Evolutionary conservation across 1,284 basidiomycete genomes (phyloP).

Genomic region (Anthracocystis panici-leucophaei): DNA sequence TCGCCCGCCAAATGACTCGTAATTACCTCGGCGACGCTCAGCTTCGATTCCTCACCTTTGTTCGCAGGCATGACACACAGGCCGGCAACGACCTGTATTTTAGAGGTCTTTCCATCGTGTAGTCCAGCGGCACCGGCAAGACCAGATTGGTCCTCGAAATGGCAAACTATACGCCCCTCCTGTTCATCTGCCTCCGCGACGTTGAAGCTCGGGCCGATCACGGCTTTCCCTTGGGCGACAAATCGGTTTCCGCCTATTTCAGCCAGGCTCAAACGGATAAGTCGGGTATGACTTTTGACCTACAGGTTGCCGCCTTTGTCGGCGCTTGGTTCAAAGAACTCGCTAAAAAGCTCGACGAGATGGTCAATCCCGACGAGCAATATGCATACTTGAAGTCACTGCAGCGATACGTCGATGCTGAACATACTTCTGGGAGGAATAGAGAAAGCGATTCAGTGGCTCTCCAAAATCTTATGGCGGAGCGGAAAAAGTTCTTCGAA

Average conservation of each 20-base stretch:
- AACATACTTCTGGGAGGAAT: no score
- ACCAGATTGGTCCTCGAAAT: constrained; percentile 24
- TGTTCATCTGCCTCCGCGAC: constrained; percentile 26
- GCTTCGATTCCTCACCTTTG: no score
- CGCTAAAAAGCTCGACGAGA: background rate
- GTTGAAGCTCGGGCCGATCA: background rate
- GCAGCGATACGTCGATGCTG: no score
- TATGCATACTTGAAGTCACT: no score
- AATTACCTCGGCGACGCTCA: no score
- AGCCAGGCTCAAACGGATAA: background rate
- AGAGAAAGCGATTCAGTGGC: no score
- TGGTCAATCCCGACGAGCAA: background rate
- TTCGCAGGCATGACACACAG: no score
- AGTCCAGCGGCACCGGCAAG: constrained; percentile 41
- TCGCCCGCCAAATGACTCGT: no score
- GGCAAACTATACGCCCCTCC: constrained; percentile 12
- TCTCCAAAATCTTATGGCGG: no score
- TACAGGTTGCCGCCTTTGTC: constrained; percentile 16
- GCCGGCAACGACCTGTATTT: no score
- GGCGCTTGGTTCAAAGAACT: constrained; percentile 11
- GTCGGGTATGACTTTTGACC: background rate
- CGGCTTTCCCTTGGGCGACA: constrained; percentile 16
- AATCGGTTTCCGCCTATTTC: constrained; percentile 8
- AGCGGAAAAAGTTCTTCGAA: no score
- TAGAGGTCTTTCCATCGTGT: constrained; percentile 22